Evolutionary conservation across 768 basidiomycete species (phyloP), one percentile per base, ranked within the genome.

Genomic region (Leccinum obscurum): DNA sequence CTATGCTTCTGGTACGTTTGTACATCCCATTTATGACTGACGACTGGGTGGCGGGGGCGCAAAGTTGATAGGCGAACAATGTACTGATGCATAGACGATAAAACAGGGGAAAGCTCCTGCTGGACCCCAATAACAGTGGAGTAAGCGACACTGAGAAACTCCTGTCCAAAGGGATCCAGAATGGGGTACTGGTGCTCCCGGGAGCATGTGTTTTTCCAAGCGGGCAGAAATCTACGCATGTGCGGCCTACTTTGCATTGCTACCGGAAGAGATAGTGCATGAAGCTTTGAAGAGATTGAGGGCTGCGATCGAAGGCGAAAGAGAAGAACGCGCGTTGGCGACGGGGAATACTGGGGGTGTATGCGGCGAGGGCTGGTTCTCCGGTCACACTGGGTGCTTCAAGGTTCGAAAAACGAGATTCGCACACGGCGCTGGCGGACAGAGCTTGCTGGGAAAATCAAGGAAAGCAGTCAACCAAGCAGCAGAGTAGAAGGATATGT

Each of bases 181-280:
- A 83, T 26, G 92, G 92, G n/a, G 89, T 93, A 11, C 81, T 94
- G 24, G 91, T 88, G 37, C 81, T 95, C 10, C 92, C 93, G 4
- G 92, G 91, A 14, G 84, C 80, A 3, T 84, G 83, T n/a, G 92
- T 91, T 75, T 76, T 86, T 56, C 90, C 90, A 13, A 85, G 82
- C 60, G 85, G 84, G 15, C 75, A 80, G 30, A 84, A 80, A 70
- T 86, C 87, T 20, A 76, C 83, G 26, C 88, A 88, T 70, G 87
- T 93, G 35, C 79, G 93, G 37, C 88, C 32, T 78, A 86, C 44
- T 93, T 94, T 74, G 89, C 87, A 67, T 51, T 51, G 9, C 75
- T 84, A 37, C 75, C 76, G 2, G 83, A 84, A 58, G 80, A 83
- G 35, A 83, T 89, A 37, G 85, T 89, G 3, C 83, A 91, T 39